A percentile compares a stretch with the other conserved stretches of the same genome.
phyloP scores from a whole-genome alignment of 495 filamentous ascomycete genomes.

The Xylaria scruposa region DNA sequence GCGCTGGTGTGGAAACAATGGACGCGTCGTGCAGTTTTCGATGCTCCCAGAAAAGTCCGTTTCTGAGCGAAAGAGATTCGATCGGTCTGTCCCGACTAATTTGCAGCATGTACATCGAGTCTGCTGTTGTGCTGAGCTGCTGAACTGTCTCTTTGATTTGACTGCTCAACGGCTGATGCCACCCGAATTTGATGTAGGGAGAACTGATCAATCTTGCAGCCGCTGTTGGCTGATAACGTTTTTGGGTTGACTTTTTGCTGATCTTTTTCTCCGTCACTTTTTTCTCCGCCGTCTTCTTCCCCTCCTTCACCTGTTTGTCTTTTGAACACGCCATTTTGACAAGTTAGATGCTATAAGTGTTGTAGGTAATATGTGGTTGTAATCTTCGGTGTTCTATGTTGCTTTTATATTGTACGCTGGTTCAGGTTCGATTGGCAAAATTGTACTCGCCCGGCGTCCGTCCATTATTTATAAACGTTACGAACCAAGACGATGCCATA shows the following conservation, averaged over 20 bases:
- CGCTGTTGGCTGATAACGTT: constrained; percentile 21
- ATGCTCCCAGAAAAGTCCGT: constrained; percentile 38
- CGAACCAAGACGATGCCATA: constrained; percentile 13
- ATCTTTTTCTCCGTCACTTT: not conserved
- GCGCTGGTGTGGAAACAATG: constrained; percentile 30
- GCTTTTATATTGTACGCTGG: not conserved
- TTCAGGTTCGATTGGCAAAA: not conserved
- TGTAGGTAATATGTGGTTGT: not conserved
- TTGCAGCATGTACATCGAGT: constrained; percentile 35
- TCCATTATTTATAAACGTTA: constrained; percentile 7
- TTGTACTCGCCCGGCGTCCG: not conserved
- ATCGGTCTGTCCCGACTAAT: constrained; percentile 21
- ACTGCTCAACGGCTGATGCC: constrained; percentile 29
- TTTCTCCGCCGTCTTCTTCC: constrained; percentile 6
- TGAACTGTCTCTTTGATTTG: constrained; percentile 26
- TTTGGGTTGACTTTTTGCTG: constrained; percentile 16
- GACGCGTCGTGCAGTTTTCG: constrained; percentile 22
- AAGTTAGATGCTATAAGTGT: not conserved
- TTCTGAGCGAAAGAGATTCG: constrained; percentile 14
- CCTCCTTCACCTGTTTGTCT: not conserved
- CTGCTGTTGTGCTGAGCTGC: constrained; percentile 22
- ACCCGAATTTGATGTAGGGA: constrained; percentile 32
- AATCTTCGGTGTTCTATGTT: not conserved
- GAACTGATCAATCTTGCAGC: constrained; percentile 33
- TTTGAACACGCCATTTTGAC: constrained; percentile 1